These are phyloP conservation scores for Suhomyces pyralidae DNA, from an alignment of 805 yeast species.

Conservation along the genomic window DNA sequence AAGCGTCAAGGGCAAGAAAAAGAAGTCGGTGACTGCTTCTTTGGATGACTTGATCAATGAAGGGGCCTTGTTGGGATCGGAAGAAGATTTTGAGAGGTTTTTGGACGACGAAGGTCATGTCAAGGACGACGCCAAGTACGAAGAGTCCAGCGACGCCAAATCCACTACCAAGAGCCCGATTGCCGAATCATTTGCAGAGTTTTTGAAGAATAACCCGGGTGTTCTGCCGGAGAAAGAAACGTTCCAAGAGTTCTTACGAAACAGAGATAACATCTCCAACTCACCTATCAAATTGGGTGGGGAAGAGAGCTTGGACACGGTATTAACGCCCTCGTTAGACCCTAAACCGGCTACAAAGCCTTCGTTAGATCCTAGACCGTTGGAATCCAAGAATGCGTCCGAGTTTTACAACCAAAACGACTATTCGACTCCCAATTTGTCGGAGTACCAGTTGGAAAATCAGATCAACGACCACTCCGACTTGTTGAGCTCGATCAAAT, in stretches of 20 bases:
- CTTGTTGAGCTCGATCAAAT: constrained; percentile 32
- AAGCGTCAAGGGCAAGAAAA: constrained; percentile 10
- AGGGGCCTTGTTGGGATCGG: constrained; percentile 47
- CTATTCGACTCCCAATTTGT: constrained; percentile 43
- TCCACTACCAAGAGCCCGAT: not conserved
- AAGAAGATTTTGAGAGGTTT: constrained; percentile 50
- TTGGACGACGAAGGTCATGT: constrained; percentile 54
- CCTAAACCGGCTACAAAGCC: not conserved
- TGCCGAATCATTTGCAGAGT: constrained; percentile 6
- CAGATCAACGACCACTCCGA: constrained; percentile 37
- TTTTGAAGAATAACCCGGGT: not conserved
- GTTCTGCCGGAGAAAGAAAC: constrained; percentile 3
- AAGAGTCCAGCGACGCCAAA: not conserved
- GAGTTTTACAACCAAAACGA: constrained; percentile 16
- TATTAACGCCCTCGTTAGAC: not conserved
- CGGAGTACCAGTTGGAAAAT: constrained; percentile 43
- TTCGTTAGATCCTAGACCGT: not conserved
- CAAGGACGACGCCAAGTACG: constrained; percentile 45
- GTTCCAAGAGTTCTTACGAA: constrained; percentile 2
- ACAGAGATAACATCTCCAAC: constrained; percentile 1
- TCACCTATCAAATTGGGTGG: constrained; percentile 1
- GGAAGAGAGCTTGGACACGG: not conserved
- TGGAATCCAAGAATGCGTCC: not conserved
- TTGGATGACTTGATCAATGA: constrained; percentile 49
- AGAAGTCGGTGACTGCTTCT: constrained; percentile 47